phyloP scores from a whole-genome alignment of 2,329 filamentous ascomycete species.

The Elsinoe perseae region DNA sequence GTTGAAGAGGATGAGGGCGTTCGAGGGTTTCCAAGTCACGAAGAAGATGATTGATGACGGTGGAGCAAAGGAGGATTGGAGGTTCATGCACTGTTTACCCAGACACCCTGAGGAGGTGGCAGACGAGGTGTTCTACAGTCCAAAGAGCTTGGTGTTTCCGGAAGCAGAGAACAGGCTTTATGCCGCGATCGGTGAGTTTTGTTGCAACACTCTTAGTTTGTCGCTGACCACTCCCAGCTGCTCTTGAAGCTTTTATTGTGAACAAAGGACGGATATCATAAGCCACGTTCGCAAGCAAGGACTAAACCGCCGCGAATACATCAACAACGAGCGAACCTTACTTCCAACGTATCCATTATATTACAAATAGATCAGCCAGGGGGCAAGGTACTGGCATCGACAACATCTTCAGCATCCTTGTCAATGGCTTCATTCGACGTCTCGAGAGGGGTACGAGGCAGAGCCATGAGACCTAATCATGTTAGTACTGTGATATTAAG shows the following conservation, averaged over 20 bases:
- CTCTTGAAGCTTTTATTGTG: constrained; percentile 82
- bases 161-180: constrained; percentile 94
- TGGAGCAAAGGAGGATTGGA: constrained; percentile 82
- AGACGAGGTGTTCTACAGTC: constrained; percentile 89
- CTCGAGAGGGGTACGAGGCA: constrained; percentile 84
- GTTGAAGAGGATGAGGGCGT: constrained; percentile 67
- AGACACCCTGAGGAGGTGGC: constrained; percentile 86
- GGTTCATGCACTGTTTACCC: constrained; percentile 97
- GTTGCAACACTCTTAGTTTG: not conserved
- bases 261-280: constrained; percentile 70
- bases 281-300: not conserved
- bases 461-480: constrained; percentile 74
- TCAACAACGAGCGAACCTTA: not conserved
- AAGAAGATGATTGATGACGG: constrained; percentile 73
- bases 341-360: constrained; percentile 8
- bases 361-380: constrained; percentile 54
- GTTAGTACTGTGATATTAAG: constrained; percentile 18
- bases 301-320: not conserved
- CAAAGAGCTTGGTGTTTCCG: constrained; percentile 77
- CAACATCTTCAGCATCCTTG: constrained; percentile 89
- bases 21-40: constrained; percentile 87
- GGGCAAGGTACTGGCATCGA: constrained; percentile 87
- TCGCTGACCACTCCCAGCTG: constrained; percentile 44
- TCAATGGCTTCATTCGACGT: constrained; percentile 58
- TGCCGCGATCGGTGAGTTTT: constrained; percentile 65